Evolutionary conservation across 2,329 filamentous ascomycete species (phyloP), one percentile per base, ranked within the genome.

Genomic region (Drechslerella stenobrocha): DNA sequence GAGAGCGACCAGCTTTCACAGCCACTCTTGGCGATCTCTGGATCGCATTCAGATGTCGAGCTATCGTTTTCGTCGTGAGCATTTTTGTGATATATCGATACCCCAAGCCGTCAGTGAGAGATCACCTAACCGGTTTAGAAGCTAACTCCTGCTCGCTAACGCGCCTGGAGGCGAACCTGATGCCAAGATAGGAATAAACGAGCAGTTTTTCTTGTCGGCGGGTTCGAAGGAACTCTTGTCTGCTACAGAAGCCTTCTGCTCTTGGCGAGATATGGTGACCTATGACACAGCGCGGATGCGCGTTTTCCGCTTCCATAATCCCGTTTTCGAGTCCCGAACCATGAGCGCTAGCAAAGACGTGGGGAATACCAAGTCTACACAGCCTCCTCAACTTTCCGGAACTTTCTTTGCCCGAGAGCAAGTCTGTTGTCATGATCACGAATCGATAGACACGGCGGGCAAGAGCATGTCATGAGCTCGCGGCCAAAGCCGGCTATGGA

Each of bases 1-100:
- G 47, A n/a, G 35, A 51, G 26, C n/a, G n/a, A n/a, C n/a, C n/a
- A n/a, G 46, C 50, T 42, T 67, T 67, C 63, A 56, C 63, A 67
- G 50, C 55, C 63, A 2, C 37, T 32, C 55, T 51, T 50, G 63
- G 63, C 44, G 44, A 55, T 28, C 35, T 28, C 26, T 45, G 50
- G 50, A 46, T 45, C 34, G 32, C 23, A 37, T 28, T 35, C 18
- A 22, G 28, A 26, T 57, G 46, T 45, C 37, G 11, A 28, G 37
- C 18, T 42, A 5, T 20, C 37, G 37, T 42, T 42, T 20, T 9
- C 37, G 37, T 42, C 37, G 8, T 5, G 13, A 7, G 22, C n/a
- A 2, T 42, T 20, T 42, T 20, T 42, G 18, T 42, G 37, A 18
- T 18, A 11, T 37, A 42, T 42, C 15, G 37, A 42, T 42, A 18